Evolutionary conservation across 2,329 filamentous ascomycete species (phyloP).

Genomic region (Cytospora schulzeri): DNA sequence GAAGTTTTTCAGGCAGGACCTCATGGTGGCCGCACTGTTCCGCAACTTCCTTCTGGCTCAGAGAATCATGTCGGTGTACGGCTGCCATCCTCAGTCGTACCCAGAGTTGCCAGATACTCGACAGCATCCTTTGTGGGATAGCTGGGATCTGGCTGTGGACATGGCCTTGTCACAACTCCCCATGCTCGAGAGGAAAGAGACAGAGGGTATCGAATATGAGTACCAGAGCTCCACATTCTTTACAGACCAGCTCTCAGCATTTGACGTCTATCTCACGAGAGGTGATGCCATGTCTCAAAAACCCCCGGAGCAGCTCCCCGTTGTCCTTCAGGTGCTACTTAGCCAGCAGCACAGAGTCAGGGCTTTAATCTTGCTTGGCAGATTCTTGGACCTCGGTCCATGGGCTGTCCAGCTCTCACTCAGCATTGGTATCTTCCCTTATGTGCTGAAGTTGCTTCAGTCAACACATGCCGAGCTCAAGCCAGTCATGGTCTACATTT

Average conservation of each 20-base stretch:
- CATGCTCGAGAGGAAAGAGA: slow-evolving; percentile 78
- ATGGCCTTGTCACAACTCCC: slow-evolving; percentile 90
- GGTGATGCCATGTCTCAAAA: slow-evolving; percentile 80
- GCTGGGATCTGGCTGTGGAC: slow-evolving; percentile 96
- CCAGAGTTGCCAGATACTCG: slow-evolving; percentile 93
- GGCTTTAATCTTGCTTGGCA: slow-evolving; percentile 86
- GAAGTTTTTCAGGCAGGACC: slow-evolving; percentile 93
- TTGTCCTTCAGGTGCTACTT: slow-evolving; percentile 91
- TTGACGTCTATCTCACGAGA: slow-evolving; percentile 89
- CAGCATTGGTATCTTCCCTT: slow-evolving; percentile 97
- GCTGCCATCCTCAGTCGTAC: slow-evolving; percentile 91
- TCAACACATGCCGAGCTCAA: slow-evolving; percentile 94
- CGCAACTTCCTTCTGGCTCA: slow-evolving; percentile 94
- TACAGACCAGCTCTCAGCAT: slow-evolving; percentile 93
- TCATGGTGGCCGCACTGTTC: slow-evolving; percentile 98
- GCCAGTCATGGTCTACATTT: slow-evolving; percentile 99
- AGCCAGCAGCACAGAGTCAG: slow-evolving; percentile 93
- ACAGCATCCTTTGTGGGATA: slow-evolving; percentile 92
- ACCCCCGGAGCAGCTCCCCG: slow-evolving; percentile 90
- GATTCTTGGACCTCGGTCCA: slow-evolving; percentile 91
- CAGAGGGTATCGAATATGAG: slow-evolving; percentile 75
- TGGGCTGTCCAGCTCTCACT: slow-evolving; percentile 98
- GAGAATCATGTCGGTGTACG: slow-evolving; percentile 93
- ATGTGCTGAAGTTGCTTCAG: slow-evolving; percentile 95
- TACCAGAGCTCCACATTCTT: slow-evolving; percentile 97